These are phyloP conservation scores for Calcarisporium arbuscula DNA, from an alignment of 2,329 filamentous ascomycete genomes.

Conservation along the genomic window DNA sequence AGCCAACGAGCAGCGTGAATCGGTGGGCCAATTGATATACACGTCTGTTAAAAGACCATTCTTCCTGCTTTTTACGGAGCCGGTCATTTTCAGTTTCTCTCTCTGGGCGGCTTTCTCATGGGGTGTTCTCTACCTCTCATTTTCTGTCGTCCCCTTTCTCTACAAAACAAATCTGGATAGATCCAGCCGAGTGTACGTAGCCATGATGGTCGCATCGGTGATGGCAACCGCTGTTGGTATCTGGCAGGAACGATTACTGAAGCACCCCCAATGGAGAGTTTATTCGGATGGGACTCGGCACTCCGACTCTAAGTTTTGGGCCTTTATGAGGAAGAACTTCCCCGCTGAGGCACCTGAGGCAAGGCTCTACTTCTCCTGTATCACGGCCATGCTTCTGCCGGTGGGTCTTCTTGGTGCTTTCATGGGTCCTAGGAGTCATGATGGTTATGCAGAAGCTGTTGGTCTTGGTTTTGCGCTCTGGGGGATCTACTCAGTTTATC, in stretches of 20 bases:
- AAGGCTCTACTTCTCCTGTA: conserved; percentile 75
- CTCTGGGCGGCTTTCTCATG: conserved; percentile 87
- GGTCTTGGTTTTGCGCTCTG: conserved; percentile 71
- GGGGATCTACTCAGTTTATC: conserved; percentile 80
- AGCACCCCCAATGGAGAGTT: conserved; percentile 29
- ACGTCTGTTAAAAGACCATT: conserved; percentile 75
- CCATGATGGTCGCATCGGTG: conserved; percentile 61
- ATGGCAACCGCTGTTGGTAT: conserved; percentile 65
- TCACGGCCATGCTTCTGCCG: conserved; percentile 69
- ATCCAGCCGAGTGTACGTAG: conserved; percentile 64
- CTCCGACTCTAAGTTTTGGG: conserved; percentile 32
- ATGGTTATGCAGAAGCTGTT: conserved; percentile 32
- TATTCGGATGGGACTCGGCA: conserved; percentile 15
- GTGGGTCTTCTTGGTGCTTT: conserved; percentile 60
- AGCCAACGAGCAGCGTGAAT: conserved; percentile 68
- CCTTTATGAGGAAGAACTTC: conserved; percentile 38
- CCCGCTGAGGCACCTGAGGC: conserved; percentile 60
- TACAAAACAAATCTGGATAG: conserved; percentile 61
- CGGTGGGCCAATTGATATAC: conserved; percentile 61
- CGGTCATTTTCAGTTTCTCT: conserved; percentile 79
- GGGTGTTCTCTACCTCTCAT: conserved; percentile 82
- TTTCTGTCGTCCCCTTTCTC: conserved; percentile 73
- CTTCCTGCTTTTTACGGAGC: conserved; percentile 67
- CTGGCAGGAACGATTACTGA: conserved; percentile 62
- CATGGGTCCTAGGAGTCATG: conserved; percentile 17